A percentile compares a stretch with the other conserved stretches of the same genome.
Conservation (phyloP, 139 green algal genomes). For the Chlorella vulgaris region DNA sequence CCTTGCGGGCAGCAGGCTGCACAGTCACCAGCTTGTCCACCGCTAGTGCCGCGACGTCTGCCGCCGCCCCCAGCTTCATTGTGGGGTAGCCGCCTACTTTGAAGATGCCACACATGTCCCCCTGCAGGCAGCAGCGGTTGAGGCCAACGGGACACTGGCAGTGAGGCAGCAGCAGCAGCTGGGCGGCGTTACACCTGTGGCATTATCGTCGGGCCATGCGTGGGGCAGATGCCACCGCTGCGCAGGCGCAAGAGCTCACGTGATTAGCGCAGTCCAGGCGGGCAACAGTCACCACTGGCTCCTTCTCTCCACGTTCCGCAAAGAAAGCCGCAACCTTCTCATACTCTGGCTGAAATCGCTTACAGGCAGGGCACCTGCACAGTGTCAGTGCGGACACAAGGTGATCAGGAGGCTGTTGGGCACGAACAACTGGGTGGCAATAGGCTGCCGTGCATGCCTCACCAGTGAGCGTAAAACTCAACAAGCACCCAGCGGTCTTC, state of each 20-base stretch:
- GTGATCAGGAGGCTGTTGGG: not conserved
- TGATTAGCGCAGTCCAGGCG: slow-evolving; percentile 62
- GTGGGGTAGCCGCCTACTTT: slow-evolving; percentile 47
- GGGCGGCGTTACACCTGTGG: no score
- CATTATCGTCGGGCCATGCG: no score
- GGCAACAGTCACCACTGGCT: slow-evolving; percentile 51
- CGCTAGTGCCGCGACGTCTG: not conserved
- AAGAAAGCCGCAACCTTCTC: slow-evolving; percentile 58
- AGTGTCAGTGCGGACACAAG: not conserved
- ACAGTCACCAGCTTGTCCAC: slow-evolving; percentile 6
- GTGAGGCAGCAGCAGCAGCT: no score
- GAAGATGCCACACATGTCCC: slow-evolving; percentile 43
- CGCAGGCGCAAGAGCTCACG: no score
- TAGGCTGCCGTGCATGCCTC: not conserved
- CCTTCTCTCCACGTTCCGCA: slow-evolving; percentile 1
- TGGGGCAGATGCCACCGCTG: no score
- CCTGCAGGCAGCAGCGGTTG: slow-evolving; percentile 4
- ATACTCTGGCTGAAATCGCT: slow-evolving; percentile 61
- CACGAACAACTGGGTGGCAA: not conserved
- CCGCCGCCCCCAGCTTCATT: slow-evolving; percentile 27
- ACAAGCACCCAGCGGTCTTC: slow-evolving; percentile 32
- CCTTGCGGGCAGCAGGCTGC: not conserved
- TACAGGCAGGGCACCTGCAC: slow-evolving; percentile 63
- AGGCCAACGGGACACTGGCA: no score
- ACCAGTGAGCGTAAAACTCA: slow-evolving; percentile 51